A percentile compares a stretch with the other conserved stretches of the same genome.
phyloP scores from a whole-genome alignment of 1,284 basidiomycete species.

The Ceratobasidium sp. region DNA sequence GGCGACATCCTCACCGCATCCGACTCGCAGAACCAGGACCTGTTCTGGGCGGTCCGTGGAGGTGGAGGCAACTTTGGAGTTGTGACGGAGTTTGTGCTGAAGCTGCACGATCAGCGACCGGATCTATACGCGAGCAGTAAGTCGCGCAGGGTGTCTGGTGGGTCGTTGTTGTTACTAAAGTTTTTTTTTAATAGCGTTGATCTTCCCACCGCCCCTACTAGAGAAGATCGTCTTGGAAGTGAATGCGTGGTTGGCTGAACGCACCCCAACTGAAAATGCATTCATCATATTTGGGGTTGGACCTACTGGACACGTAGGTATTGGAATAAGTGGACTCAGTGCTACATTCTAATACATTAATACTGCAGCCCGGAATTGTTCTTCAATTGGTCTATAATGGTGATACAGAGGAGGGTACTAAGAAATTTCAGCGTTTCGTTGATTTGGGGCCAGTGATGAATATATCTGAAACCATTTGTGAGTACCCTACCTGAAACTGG shows the following conservation, averaged over 20 bases:
- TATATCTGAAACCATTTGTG: slow-evolving; percentile 22
- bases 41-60: slow-evolving; percentile 69
- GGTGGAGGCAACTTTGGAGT: slow-evolving; percentile 69
- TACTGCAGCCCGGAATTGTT: background rate
- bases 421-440: slow-evolving; percentile 42
- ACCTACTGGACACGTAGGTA: slow-evolving; percentile 3
- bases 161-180: background rate
- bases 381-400: slow-evolving; percentile 39
- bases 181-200: background rate
- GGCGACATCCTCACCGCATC: slow-evolving; percentile 60
- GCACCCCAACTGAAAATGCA: slow-evolving; percentile 3
- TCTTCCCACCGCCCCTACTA: slow-evolving; percentile 20
- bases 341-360: background rate
- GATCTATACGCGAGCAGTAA: slow-evolving; percentile 54
- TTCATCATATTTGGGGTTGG: background rate
- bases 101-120: slow-evolving; percentile 61
- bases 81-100: slow-evolving; percentile 63
- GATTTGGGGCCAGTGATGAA: slow-evolving; percentile 37
- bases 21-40: slow-evolving; percentile 60
- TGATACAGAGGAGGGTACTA: slow-evolving; percentile 33
- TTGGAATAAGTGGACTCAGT: no score
- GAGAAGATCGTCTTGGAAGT: slow-evolving; percentile 10
- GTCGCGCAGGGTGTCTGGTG: background rate
- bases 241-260: slow-evolving; percentile 25
- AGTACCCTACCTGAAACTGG: background rate